Percentiles rank a stretch among this genome's conserved stretches.
phyloP scores from a whole-genome alignment of 805 yeast genomes.

The Pichia exigua region DNA sequence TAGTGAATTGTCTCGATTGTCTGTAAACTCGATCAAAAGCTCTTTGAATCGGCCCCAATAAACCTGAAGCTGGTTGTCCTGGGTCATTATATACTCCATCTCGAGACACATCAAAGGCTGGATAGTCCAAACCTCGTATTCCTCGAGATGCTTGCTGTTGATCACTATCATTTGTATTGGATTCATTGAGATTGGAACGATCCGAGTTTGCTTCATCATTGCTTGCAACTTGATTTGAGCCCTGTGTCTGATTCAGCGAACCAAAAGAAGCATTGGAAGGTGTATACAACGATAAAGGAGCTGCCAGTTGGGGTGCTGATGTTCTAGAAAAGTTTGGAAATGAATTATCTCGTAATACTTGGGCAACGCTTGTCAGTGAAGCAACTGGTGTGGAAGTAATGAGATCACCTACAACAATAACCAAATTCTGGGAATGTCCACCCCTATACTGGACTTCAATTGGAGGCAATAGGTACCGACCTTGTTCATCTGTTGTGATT shows the following conservation, averaged over 20 bases:
- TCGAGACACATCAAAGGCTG: constrained; percentile 30
- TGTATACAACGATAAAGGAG: neutral
- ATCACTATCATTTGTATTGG: neutral
- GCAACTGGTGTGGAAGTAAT: neutral
- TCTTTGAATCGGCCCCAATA: constrained; percentile 21
- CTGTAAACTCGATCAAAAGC: constrained; percentile 13
- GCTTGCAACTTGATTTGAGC: too few relatives aligned
- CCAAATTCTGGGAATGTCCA: constrained; percentile 23
- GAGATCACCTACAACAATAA: constrained; percentile 26
- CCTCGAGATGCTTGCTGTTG: constrained; percentile 7
- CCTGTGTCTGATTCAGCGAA: too few relatives aligned
- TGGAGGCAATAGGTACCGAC: constrained; percentile 25
- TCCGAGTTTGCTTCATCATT: too few relatives aligned
- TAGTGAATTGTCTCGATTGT: neutral
- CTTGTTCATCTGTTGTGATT: constrained; percentile 13
- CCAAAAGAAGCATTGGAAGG: neutral
- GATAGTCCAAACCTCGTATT: constrained; percentile 29
- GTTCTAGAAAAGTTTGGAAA: neutral
- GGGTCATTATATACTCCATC: constrained; percentile 26
- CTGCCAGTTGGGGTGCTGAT: neutral
- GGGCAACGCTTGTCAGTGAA: constrained; percentile 1
- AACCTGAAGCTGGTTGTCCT: constrained; percentile 16
- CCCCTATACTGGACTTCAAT: constrained; percentile 25
- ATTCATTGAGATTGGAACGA: too few relatives aligned
- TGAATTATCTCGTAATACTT: constrained; percentile 4